These are phyloP conservation scores for Gautieria morchelliformis DNA, from an alignment of 768 basidiomycete species.

Conservation along the genomic window DNA sequence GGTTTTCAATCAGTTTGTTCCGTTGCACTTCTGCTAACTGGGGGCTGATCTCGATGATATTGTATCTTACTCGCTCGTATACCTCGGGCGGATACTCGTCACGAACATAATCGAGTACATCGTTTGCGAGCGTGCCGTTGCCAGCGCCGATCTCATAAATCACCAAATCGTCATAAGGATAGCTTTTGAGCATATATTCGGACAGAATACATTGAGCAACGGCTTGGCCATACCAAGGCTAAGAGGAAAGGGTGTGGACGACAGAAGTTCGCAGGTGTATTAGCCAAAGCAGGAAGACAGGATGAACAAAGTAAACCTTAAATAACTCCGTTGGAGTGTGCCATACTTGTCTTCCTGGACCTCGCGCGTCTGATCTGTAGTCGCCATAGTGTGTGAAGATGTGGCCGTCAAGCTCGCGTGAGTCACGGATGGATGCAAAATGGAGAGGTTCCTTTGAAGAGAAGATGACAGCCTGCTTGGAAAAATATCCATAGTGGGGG, in stretches of 20 bases:
- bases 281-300: background rate
- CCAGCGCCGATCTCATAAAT: constrained; percentile 98
- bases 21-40: constrained; percentile 67
- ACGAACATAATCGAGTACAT: constrained; percentile 75
- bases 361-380: constrained; percentile 55
- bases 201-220: constrained; percentile 83
- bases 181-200: constrained; percentile 90
- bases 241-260: background rate
- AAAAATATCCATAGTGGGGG: constrained; percentile 95
- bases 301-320: constrained; percentile 49
- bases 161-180: constrained; percentile 91
- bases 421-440: constrained; percentile 57
- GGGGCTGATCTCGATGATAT: constrained; percentile 89
- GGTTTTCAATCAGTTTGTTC: constrained; percentile 47
- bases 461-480: constrained; percentile 87
- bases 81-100: constrained; percentile 74
- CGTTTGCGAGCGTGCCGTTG: constrained; percentile 87
- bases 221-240: constrained; percentile 95
- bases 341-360: constrained; percentile 88
- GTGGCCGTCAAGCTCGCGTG: constrained; percentile 69
- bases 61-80: constrained; percentile 85
- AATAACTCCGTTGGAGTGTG: constrained; percentile 98
- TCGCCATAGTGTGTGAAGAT: constrained; percentile 69
- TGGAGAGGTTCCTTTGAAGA: constrained; percentile 56
- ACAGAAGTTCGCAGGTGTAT: background rate